Evolutionary conservation across 73 alveolate genomes (phyloP), one percentile per base, ranked within the genome.

Genomic region (Durusdinium trenchii): DNA sequence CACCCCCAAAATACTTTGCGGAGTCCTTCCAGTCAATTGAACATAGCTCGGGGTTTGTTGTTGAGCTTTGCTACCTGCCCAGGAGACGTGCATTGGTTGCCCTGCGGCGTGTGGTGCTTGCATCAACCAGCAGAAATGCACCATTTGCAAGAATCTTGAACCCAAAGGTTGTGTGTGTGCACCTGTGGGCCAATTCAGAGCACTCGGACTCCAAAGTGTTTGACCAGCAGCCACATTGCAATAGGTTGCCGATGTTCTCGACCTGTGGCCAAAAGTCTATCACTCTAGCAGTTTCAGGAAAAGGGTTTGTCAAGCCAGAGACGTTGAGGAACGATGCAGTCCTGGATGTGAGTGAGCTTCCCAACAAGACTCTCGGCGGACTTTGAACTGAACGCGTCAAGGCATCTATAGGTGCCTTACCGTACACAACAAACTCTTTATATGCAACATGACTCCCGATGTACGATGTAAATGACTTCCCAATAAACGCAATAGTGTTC

Each of bases 41-140:
- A n/a, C n/a, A n/a, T n/a, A n/a, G n/a, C n/a, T n/a, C n/a, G n/a
- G n/a, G n/a, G n/a, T n/a, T n/a, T n/a, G n/a, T n/a, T n/a, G n/a
- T n/a, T n/a, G n/a, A n/a, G n/a, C n/a, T n/a, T n/a, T 54, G 9
- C 64, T 54, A 20, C 64, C 64, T 54, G 64, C 64, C 64, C 51
- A 84, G 94, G 94, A 51, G 76, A 84, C 32, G 32, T 84, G 94
- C 75, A 28, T 35, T 36, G 76, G n/a, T 36, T 84, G 94, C n/a
- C 94, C 94, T 23, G 40, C 73, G 16, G 36, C 76, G 30, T 84
- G 94, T 14, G 76, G 48, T n/a, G 94, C 48, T 28, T 84, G 94
- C 30, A n/a, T 84, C 76, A 84, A 51, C 51, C 51, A 73, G 32
- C 48, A 73, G 6, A 84, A 84, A 36, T 84, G 94, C 75, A 84